Base-by-base conservation (phyloP, 2,329 filamentous ascomycete species). In the Botrytis sinoallii region DNA sequence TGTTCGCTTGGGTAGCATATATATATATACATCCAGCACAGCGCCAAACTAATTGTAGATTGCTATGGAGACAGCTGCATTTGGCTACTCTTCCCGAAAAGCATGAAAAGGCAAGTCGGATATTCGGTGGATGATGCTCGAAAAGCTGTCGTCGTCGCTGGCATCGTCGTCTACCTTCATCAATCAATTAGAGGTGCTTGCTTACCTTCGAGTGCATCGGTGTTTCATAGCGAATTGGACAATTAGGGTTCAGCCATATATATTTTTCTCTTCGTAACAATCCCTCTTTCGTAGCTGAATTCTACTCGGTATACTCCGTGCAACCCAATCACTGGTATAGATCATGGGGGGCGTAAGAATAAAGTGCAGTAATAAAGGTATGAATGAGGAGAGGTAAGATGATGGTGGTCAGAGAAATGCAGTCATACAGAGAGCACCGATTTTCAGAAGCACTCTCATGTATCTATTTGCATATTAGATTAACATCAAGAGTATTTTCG, bases 331-430 rank as follows among this genome's bases (percentile, higher is more conserved):
- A 42, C 35, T 67, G 46, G 46, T n/a, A 38, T 9, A 40, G 16
- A 20, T 29, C 35, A 55, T 55, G 35, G 22, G 65, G 65, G 65
- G 65, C 44, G 65, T 67, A 55, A 67, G 65, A 67, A 40, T 55
- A 29, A 10, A 40, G 46, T 40, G n/a, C 32, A 12, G 65, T n/a
- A 67, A 67, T 40, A 40, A 38, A 52, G 46, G 64, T 2, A 29
- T 67, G 44, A 25, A 20, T 20, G 64, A 38, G 44, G 32, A 67
- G 44, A 67, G 64, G 64, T 55, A 18, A 40, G 29, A 60, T 70
- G 67, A 64, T 63, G 68, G 57, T 70, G 68, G 68, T 64, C 68
- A 70, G 55, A 70, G 46, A 64, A 70, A 70, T 48, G 68, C 68
- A 63, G 55, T 70, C 68, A 70, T 38, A 16, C 57, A 70, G 29